Evolutionary conservation across 148 eudicot genomes (phyloP).

Genomic region (Silene latifolia): DNA sequence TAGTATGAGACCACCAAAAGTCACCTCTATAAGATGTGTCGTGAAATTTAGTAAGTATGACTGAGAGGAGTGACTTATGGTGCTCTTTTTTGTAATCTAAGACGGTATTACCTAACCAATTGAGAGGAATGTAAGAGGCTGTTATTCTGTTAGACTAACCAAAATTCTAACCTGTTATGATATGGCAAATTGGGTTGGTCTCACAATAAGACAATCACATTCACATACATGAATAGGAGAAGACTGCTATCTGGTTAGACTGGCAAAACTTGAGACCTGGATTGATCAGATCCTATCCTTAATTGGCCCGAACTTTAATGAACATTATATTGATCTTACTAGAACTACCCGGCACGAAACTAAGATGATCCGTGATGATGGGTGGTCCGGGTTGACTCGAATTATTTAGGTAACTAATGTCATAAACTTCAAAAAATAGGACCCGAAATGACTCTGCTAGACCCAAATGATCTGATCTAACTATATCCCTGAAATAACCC

Average conservation of each 20-base stretch:
- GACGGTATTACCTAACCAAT: background rate
- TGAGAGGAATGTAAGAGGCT: background rate
- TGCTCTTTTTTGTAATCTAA: background rate
- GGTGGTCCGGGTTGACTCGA: background rate
- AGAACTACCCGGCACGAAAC: background rate
- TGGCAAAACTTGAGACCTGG: background rate
- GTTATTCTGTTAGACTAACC: background rate
- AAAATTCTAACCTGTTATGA: background rate
- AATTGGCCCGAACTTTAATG: background rate
- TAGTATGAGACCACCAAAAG: background rate
- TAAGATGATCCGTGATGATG: background rate
- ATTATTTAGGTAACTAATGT: too few relatives aligned
- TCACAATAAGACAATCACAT: too few relatives aligned
- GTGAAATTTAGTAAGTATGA: background rate
- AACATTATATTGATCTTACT: background rate
- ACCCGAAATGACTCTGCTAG: too few relatives aligned
- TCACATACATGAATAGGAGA: too few relatives aligned
- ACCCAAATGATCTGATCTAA: too few relatives aligned
- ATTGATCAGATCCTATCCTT: background rate
- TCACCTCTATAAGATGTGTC: background rate
- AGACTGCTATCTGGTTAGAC: background rate
- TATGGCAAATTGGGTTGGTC: background rate
- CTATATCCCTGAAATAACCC: too few relatives aligned
- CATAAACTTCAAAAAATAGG: too few relatives aligned
- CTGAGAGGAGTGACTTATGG: background rate